Evolutionary conservation across 2,329 filamentous ascomycete genomes (phyloP), one percentile per base, ranked within the genome.

Genomic region (Beauveria medogensis): DNA sequence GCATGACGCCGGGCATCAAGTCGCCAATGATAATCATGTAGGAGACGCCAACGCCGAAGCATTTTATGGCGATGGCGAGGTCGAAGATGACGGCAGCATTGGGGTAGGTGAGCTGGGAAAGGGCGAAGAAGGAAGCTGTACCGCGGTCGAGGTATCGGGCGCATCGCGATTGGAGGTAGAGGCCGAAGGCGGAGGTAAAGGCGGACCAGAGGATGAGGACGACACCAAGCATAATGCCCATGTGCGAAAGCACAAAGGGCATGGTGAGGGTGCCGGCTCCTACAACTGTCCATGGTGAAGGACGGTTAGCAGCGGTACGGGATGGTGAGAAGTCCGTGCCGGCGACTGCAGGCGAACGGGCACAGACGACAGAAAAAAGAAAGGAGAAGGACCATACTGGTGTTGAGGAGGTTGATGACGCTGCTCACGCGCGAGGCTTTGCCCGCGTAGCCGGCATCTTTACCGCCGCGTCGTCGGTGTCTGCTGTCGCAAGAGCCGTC

Each of bases 21-120:
- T 99, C 94, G 55, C 94, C 94, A 67, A 99, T 97, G 69, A 99
- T 97, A 70, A 99, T 99, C 68, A 99, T 84, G 76, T 99, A 99
- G 68, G 92, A 97, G 63, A 97, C 91, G 24, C 90, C 94, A 10
- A 99, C 94, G 43, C 94, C 94, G 71, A 99, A 99, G 75, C 94
- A 99, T 73, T 99, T 99, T 70, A 99, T 86, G 14, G 93, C 92
- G 71, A 99, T 99, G 6, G 94, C 94, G 7, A 88, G 87, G 75
- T 99, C 94, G 73, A 99, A 99, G 51, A 97, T 81, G 52, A 99
- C 91, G 9, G 94, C 91, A 2, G 93, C 92, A 72, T 96, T 96
- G 1, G 94, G 94, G 69, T 97, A 99, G 5, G 94, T 97, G 64
- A 99, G 85, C 73, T 99, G 93, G 16, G 92, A 96, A 18, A 99